phyloP scores from a whole-genome alignment of 768 basidiomycete genomes.

The Macrocybe gigantea region DNA sequence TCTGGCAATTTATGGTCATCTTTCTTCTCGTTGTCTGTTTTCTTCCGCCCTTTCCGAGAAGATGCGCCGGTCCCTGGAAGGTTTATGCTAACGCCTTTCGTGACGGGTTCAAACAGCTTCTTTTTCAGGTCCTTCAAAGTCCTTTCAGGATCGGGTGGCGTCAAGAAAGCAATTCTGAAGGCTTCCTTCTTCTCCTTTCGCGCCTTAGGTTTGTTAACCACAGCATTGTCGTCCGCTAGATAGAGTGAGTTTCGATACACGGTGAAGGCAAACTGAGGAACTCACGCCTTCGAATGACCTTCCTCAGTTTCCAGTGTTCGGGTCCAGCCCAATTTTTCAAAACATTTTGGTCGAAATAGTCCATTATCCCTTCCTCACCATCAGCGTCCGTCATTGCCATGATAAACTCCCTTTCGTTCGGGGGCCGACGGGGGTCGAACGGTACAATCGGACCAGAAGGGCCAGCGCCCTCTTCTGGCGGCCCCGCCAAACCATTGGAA shows the following conservation, averaged over 20 bases:
- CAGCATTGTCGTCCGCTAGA: conserved; percentile 28
- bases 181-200: conserved; percentile 71
- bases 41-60: conserved; percentile 41
- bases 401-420: conserved; percentile 74
- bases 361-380: conserved; percentile 55
- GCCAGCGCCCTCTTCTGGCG: conserved; percentile 33
- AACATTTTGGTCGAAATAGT: conserved; percentile 86
- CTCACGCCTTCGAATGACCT: conserved; percentile 73
- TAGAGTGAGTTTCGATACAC: neutral
- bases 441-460: conserved; percentile 52
- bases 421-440: conserved; percentile 80
- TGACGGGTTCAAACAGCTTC: conserved; percentile 73
- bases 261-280: neutral
- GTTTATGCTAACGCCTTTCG: conserved; percentile 65
- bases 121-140: conserved; percentile 56
- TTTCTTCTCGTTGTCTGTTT: conserved; percentile 47
- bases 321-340: conserved; percentile 98
- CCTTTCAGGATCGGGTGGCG: conserved; percentile 49
- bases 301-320: conserved; percentile 95
- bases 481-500: conserved; percentile 40
- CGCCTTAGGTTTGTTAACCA: conserved; percentile 45
- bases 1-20: conserved; percentile 83
- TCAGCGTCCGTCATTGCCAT: conserved; percentile 76
- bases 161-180: conserved; percentile 76
- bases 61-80: conserved; percentile 49